phyloP scores from a whole-genome alignment of 306 rosid genomes.

The Lupinus albus region DNA sequence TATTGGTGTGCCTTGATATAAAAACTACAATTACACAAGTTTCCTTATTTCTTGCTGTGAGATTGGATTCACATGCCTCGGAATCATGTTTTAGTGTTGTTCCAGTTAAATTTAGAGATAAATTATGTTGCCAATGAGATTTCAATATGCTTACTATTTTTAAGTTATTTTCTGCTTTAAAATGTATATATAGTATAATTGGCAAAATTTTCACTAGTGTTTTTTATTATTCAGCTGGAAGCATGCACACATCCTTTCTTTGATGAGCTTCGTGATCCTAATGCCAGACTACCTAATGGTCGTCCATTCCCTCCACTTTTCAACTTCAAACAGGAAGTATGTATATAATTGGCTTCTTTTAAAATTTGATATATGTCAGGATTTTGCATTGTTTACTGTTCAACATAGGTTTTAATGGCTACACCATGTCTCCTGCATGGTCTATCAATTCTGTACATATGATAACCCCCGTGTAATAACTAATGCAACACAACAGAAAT shows the following conservation, averaged over 20 bases:
- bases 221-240: slow-evolving; percentile 69
- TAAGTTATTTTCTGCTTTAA: slow-evolving; percentile 10
- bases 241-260: slow-evolving; percentile 93
- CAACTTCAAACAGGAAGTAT: slow-evolving; percentile 91
- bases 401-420: background rate
- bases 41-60: slow-evolving; percentile 1
- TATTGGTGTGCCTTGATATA: slow-evolving; percentile 14
- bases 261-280: slow-evolving; percentile 90
- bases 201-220: slow-evolving; percentile 27
- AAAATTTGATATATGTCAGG: background rate
- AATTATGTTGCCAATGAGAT: slow-evolving; percentile 1
- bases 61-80: slow-evolving; percentile 8
- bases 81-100: slow-evolving; percentile 27
- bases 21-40: slow-evolving; percentile 1
- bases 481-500: background rate
- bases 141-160: slow-evolving; percentile 14
- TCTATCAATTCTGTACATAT: background rate
- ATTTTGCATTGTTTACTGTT: slow-evolving; percentile 8
- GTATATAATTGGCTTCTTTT: slow-evolving; percentile 44
- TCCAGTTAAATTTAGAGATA: background rate
- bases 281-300: slow-evolving; percentile 81
- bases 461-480: background rate
- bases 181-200: slow-evolving; percentile 18
- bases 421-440: background rate
- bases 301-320: slow-evolving; percentile 83